phyloP scores from a whole-genome alignment of 2,329 filamentous ascomycete species.

The Aspergillus awamori region DNA sequence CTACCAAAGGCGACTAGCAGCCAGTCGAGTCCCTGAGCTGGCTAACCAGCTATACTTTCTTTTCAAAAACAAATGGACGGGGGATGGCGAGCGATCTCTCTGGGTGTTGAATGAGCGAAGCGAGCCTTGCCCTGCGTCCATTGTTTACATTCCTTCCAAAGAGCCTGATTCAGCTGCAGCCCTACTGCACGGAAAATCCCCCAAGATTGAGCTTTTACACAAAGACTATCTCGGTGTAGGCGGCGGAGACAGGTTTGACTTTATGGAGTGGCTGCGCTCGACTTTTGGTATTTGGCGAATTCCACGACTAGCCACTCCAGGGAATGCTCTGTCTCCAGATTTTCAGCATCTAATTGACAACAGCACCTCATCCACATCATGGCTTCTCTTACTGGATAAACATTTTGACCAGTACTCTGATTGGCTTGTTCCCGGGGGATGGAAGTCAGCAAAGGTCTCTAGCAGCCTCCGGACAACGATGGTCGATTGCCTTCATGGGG shows the following conservation, averaged over 20 bases:
- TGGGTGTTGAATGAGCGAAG: neutral
- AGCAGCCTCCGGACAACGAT: neutral
- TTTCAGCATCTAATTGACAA: neutral
- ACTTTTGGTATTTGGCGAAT: neutral
- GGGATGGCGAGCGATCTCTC: neutral
- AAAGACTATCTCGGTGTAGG: neutral
- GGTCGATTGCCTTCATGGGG: neutral
- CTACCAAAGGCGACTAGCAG: neutral
- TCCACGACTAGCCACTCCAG: neutral
- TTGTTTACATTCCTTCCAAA: neutral
- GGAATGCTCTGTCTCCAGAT: neutral
- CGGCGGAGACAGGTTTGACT: neutral
- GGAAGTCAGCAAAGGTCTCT: neutral
- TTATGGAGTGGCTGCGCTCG: neutral
- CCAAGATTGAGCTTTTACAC: neutral
- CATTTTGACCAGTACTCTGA: neutral
- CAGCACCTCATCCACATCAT: neutral
- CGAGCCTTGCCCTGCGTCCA: neutral
- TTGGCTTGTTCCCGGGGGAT: neutral
- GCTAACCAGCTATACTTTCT: neutral
- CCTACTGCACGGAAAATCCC: neutral
- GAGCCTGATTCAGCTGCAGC: neutral
- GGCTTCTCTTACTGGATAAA: neutral
- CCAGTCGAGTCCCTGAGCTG: neutral
- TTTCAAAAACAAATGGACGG: neutral